Conservation (phyloP, 129 eudicot species). For the Flaveria sonorensis region DNA sequence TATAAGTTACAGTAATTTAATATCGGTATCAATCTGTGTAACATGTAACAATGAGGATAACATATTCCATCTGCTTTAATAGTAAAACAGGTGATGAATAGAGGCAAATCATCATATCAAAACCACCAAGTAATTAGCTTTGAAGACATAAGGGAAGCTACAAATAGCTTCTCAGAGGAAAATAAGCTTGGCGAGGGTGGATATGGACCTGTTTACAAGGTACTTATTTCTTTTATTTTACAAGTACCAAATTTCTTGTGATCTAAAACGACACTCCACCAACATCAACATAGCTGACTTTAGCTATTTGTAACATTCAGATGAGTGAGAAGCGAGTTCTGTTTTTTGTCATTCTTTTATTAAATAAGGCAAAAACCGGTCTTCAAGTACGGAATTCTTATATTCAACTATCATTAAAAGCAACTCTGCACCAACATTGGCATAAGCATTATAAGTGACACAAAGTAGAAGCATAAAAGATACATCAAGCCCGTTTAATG, state of each 20-base stretch:
- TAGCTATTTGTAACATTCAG: too few species aligned
- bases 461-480: neutral
- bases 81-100: conserved; percentile 25
- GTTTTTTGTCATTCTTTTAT: too few species aligned
- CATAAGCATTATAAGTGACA: neutral
- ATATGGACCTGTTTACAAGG: conserved; percentile 59
- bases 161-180: conserved; percentile 30
- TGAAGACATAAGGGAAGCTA: conserved; percentile 40
- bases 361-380: too few species aligned
- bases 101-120: conserved; percentile 6
- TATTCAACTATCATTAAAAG: neutral
- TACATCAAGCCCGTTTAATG: neutral
- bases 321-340: too few species aligned
- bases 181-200: conserved; percentile 59
- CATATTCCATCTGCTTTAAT: neutral
- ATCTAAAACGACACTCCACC: too few species aligned
- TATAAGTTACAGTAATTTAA: neutral
- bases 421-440: neutral
- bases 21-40: too few species aligned
- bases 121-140: conserved; percentile 42
- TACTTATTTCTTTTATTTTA: conserved; percentile 14
- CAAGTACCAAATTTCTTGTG: neutral
- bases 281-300: too few species aligned
- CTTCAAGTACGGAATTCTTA: too few species aligned
- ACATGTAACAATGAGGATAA: neutral